These are phyloP conservation scores for Chlorella sp. DNA, from an alignment of 139 green algal species.

Conservation along the genomic window DNA sequence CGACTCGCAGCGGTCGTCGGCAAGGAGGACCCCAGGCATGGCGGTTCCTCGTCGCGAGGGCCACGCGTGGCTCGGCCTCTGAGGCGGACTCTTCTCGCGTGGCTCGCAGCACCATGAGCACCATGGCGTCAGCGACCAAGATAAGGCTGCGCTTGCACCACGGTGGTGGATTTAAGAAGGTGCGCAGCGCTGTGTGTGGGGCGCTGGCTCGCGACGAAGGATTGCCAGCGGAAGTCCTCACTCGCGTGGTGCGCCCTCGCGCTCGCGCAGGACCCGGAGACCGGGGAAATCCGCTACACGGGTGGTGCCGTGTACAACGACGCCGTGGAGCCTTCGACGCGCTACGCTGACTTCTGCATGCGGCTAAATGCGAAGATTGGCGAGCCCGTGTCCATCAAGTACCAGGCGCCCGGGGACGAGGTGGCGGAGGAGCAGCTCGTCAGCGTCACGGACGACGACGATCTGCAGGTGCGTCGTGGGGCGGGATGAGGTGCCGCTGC, in stretches of 20 bases:
- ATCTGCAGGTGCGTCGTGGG: constrained; percentile 60
- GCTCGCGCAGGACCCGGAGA: constrained; percentile 2
- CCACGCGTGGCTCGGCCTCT: no score
- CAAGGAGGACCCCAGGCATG: no score
- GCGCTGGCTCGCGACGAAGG: no score
- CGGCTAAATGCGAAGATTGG: constrained; percentile 34
- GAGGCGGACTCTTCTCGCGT: no score
- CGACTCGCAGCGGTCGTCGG: no score
- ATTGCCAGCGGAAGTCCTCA: no score
- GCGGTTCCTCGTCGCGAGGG: no score
- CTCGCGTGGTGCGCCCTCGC: no score
- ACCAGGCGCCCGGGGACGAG: constrained; percentile 51
- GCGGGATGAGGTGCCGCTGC: neutral
- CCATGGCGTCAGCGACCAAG: no score
- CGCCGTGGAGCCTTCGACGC: constrained; percentile 9
- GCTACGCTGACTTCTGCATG: constrained; percentile 19
- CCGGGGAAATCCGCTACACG: constrained; percentile 21
- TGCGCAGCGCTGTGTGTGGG: neutral
- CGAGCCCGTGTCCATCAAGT: constrained; percentile 35
- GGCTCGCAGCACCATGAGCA: no score
- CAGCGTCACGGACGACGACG: constrained; percentile 61
- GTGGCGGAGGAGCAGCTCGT: constrained; percentile 65
- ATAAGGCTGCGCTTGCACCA: neutral
- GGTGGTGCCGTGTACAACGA: constrained; percentile 41
- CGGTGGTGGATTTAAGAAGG: neutral